Conservation (phyloP, 2,329 filamentous ascomycete genomes). For the Fusarium xyrophilum region DNA sequence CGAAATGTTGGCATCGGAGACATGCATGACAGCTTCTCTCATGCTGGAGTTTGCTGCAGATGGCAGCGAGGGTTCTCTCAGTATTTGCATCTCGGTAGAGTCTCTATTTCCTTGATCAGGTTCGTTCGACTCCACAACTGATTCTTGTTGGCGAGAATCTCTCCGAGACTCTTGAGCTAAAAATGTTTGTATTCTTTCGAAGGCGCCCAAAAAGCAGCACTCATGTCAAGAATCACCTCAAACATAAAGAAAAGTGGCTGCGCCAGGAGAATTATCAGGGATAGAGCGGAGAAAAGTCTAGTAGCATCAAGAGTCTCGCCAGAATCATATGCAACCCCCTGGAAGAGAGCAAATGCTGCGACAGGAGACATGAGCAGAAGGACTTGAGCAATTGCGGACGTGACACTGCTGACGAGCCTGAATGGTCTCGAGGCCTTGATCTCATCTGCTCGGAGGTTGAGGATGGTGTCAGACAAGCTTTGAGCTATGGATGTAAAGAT, state of each 20-base stretch:
- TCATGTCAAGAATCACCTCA: constrained; percentile 47
- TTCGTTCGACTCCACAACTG: background rate
- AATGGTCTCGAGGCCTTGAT: constrained; percentile 47
- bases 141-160: constrained; percentile 35
- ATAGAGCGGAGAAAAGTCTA: constrained; percentile 52
- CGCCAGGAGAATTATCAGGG: constrained; percentile 50
- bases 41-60: too few species aligned
- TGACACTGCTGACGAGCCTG: constrained; percentile 45
- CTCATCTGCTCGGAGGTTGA: constrained; percentile 46
- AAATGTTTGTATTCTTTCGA: constrained; percentile 51
- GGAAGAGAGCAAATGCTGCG: constrained; percentile 50
- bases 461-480: constrained; percentile 42
- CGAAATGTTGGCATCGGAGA: constrained; percentile 44
- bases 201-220: constrained; percentile 49
- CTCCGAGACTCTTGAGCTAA: constrained; percentile 39
- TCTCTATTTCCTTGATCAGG: background rate
- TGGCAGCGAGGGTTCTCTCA: background rate
- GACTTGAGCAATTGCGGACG: constrained; percentile 46
- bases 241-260: constrained; percentile 51
- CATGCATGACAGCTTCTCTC: background rate
- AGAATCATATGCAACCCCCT: constrained; percentile 40
- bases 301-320: constrained; percentile 44
- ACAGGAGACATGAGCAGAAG: constrained; percentile 48
- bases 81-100: constrained; percentile 1
- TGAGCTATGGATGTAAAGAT: constrained; percentile 34